Evolutionary conservation across 148 eudicot species (phyloP), one percentile per base, ranked within the genome.

Genomic region (Limonium bicolor): DNA sequence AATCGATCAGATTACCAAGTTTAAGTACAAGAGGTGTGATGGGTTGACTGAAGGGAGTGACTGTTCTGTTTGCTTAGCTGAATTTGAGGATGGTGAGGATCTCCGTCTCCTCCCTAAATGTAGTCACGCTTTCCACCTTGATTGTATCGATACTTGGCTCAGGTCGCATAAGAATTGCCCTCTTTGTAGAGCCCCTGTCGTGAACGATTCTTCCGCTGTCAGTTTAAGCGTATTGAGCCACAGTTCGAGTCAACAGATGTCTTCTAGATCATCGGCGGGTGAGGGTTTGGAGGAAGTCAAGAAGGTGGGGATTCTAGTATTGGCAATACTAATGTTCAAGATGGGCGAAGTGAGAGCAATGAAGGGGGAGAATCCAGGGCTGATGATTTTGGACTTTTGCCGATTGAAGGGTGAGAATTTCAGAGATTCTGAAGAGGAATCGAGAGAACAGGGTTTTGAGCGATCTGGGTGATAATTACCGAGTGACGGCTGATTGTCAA

Each of bases 31-130:
- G 12, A 63, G 48, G 20, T 49, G 54, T 7, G 80, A 72, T 12
- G 69, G 64, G 33, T 41, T 69, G 22, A 22, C 48, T 25, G 71
- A 76, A 5, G 73, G 67, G 8, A 31, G 45, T 12, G 83, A 69
- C 38, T 80, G 88, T 18, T 61, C 67, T 23, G 69, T 76, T 62
- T 80, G 88, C 44, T 63, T 76, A 62, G 70, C 59, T 18, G 70
- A 69, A 24, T 80, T 80, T 41, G 55, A 64, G 26, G 83, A 80
- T 5, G 74, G 69, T 15, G 88, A 76, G 47, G 62, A 57, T 41
- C 67, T 80, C 13, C 40, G 83, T 53, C 62, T 80, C 20, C 58
- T 80, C 54, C 88, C 83, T 1, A 80, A 80, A 57, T 80, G 88
- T 46, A 66, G 77, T 10, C 83, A 80, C 39, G 83, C 83, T 20